Percentiles rank a stretch among this genome's conserved stretches.
Conservation (phyloP, 139 green algal species). For the Auxenochlorella pyrenoidosa region DNA sequence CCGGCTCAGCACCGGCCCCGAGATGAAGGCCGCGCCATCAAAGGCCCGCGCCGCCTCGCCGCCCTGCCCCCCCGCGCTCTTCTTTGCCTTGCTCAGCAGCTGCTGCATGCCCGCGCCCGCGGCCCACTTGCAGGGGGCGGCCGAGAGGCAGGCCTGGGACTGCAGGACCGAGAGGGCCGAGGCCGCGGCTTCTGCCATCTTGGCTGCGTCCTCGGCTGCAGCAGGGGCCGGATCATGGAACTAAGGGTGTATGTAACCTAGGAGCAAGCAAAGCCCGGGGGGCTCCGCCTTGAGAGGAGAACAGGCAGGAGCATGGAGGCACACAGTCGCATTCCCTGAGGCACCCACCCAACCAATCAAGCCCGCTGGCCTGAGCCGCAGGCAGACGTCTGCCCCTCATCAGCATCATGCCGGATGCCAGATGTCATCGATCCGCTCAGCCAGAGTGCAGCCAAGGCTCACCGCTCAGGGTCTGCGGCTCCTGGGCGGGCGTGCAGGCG, state of each 20-base stretch:
- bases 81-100: constrained; percentile 13
- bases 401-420: no score
- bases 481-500: background rate
- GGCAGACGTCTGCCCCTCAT: no score
- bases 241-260: no score
- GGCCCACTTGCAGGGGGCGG: constrained; percentile 22
- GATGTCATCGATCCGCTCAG: no score
- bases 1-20: background rate
- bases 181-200: background rate
- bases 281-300: no score
- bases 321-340: no score
- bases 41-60: background rate
- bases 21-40: background rate
- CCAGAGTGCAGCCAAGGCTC: background rate
- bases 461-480: background rate
- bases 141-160: constrained; percentile 6
- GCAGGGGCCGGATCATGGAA: background rate
- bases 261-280: no score
- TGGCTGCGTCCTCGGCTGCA: background rate
- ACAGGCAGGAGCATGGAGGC: background rate
- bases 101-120: constrained; percentile 23
- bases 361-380: no score
- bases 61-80: background rate
- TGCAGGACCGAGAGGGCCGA: constrained; percentile 21
- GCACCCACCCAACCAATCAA: no score